Percentiles rank a stretch among this genome's conserved stretches.
Evolutionary conservation across 2,329 filamentous ascomycete genomes (phyloP).

Genomic region (Didymella glomerata): DNA sequence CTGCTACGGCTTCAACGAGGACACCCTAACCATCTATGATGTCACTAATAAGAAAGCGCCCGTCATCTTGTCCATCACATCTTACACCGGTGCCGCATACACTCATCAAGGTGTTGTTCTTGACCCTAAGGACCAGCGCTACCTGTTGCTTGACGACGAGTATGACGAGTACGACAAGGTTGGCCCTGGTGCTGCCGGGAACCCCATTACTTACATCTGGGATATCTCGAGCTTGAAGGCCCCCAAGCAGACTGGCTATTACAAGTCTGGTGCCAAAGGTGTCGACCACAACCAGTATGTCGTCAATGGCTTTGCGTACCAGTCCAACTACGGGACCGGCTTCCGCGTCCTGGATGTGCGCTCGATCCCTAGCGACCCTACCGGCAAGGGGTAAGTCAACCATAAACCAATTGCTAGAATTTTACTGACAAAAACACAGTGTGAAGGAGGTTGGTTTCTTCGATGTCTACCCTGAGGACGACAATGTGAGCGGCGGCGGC

Average conservation of each 20-base stretch:
- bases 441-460: background rate
- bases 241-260: constrained; percentile 49
- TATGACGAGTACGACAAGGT: constrained; percentile 52
- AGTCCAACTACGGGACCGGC: constrained; percentile 56
- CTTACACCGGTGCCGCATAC: constrained; percentile 66
- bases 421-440: background rate
- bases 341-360: constrained; percentile 55
- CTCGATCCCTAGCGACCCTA: constrained; percentile 53
- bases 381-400: constrained; percentile 38
- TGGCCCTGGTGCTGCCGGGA: constrained; percentile 44
- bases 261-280: constrained; percentile 50
- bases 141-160: constrained; percentile 52
- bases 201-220: constrained; percentile 53
- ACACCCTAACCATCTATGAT: constrained; percentile 62
- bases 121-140: constrained; percentile 47
- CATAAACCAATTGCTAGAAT: background rate
- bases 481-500: constrained; percentile 51
- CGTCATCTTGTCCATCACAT: constrained; percentile 61
- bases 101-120: constrained; percentile 67
- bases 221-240: constrained; percentile 46
- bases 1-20: constrained; percentile 67
- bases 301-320: constrained; percentile 54
- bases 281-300: constrained; percentile 61
- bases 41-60: constrained; percentile 59
- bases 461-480: constrained; percentile 56